A percentile compares a stretch with the other conserved stretches of the same genome.
Conservation (phyloP, 257 asterid species). For the Craterostigma plantagineum region DNA sequence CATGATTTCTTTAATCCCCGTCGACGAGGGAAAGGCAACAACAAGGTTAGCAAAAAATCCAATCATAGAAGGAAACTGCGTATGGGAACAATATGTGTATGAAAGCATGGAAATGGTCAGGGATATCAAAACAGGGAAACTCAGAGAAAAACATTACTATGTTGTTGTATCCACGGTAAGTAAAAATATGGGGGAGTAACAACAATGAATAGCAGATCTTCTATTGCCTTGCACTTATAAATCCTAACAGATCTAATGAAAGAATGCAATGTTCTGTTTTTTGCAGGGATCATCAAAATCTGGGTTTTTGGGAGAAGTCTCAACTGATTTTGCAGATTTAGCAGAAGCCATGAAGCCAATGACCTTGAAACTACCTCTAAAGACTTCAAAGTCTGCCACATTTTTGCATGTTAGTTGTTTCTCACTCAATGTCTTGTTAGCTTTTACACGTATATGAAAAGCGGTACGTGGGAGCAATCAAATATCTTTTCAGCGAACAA, state of each 20-base stretch:
- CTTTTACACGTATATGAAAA: too few species aligned
- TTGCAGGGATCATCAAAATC: slow-evolving; percentile 83
- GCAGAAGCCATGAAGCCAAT: slow-evolving; percentile 44
- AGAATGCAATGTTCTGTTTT: slow-evolving; percentile 3
- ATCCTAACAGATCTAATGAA: neutral
- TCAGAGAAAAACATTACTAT: slow-evolving; percentile 62
- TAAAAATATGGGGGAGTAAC: neutral
- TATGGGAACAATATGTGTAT: slow-evolving; percentile 66
- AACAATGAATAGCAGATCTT: neutral
- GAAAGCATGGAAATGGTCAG: slow-evolving; percentile 60
- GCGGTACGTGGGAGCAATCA: too few species aligned
- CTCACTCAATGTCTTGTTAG: slow-evolving; percentile 8
- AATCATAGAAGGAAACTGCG: slow-evolving; percentile 62
- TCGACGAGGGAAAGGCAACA: slow-evolving; percentile 78
- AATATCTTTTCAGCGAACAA: neutral
- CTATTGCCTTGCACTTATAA: neutral
- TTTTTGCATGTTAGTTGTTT: slow-evolving; percentile 52
- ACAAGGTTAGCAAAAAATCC: slow-evolving; percentile 53
- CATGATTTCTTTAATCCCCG: slow-evolving; percentile 74
- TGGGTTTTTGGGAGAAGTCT: slow-evolving; percentile 79
- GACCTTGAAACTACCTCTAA: slow-evolving; percentile 61
- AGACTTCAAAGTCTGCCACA: slow-evolving; percentile 67
- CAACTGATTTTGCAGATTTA: slow-evolving; percentile 83
- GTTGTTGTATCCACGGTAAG: slow-evolving; percentile 67
- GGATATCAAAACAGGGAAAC: slow-evolving; percentile 58